phyloP scores from a whole-genome alignment of 139 green algal genomes.

The Chlorella sp. region DNA sequence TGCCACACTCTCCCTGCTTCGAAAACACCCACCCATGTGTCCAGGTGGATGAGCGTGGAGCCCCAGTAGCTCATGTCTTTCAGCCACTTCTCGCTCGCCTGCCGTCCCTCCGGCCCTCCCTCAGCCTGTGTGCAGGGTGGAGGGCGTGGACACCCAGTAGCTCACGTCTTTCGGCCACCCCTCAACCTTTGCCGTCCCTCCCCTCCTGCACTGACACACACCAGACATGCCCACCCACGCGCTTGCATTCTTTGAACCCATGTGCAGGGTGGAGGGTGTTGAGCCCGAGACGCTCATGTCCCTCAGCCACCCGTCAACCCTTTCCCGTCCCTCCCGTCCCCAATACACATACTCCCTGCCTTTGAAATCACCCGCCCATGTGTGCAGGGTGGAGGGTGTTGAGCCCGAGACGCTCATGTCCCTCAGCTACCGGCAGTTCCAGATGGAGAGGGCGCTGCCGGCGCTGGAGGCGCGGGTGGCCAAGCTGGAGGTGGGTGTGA shows the following conservation, averaged over 20 bases:
- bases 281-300: neutral
- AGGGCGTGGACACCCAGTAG: constrained; percentile 49
- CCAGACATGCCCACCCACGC: no score
- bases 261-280: constrained; percentile 53
- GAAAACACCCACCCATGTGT: neutral
- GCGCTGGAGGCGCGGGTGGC: constrained; percentile 55
- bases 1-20: neutral
- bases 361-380: neutral
- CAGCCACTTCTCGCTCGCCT: no score
- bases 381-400: constrained; percentile 25
- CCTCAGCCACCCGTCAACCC: neutral
- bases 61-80: no score
- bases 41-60: no score
- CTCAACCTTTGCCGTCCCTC: no score
- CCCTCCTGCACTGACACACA: no score
- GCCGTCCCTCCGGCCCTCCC: no score
- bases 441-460: constrained; percentile 71
- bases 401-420: constrained; percentile 66
- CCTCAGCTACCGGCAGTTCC: constrained; percentile 68
- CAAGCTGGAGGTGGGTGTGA: constrained; percentile 52
- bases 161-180: constrained; percentile 66
- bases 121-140: neutral
- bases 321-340: neutral
- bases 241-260: no score
- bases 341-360: neutral